Evolutionary conservation across 192 early-diverging fungal genomes (phyloP), one percentile per base, ranked within the genome.

Genomic region (Coemansia sp.): DNA sequence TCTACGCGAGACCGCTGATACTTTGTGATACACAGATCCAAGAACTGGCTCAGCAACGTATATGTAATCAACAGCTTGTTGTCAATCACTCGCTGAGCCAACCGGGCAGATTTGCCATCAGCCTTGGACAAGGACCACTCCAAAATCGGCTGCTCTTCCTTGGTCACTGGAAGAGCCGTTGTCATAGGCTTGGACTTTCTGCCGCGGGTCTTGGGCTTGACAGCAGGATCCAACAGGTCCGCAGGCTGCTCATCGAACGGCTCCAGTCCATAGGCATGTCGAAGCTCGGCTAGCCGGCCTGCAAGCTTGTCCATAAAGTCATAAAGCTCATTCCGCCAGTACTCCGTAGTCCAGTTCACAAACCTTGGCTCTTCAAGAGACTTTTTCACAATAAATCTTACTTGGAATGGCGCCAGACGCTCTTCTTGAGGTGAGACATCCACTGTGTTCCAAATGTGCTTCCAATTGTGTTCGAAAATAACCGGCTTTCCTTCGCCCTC

Each of bases 401-500:
- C 56, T 60, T 80, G 64, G 66, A 68, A 77, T 3, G 73, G 79
- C 4, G 67, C 68, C 36, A 80, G 59, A 9, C 50, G 70, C 57
- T 58, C 59, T 11, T 52, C 57, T 0, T 67, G 56, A 12, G 41
- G 31, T 3, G 30, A 7, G 3, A 36, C 18, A 33, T 50, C 55
- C 10, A 39, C 31, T 8, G 65, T 67, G 64, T 72, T 80, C 52
- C 61, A 38, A 20, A 65, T 58, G 58, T 93, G 88, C 43, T 79
- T 67, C 79, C 94, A 81, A 72, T 91, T 94, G 57, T 94, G 86
- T 20, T 74, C 70, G 54, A 94, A 94, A 47, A 91, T 83, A 9
- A 99, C 95, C 0, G 96, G 96, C 18, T 87, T 83, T 42, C 84
- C 83, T 36, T 88, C 86, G 43, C 91, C 94, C 70, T 99, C 97